Base-by-base conservation (phyloP, 768 basidiomycete species). In the Tylopilus felleus region DNA sequence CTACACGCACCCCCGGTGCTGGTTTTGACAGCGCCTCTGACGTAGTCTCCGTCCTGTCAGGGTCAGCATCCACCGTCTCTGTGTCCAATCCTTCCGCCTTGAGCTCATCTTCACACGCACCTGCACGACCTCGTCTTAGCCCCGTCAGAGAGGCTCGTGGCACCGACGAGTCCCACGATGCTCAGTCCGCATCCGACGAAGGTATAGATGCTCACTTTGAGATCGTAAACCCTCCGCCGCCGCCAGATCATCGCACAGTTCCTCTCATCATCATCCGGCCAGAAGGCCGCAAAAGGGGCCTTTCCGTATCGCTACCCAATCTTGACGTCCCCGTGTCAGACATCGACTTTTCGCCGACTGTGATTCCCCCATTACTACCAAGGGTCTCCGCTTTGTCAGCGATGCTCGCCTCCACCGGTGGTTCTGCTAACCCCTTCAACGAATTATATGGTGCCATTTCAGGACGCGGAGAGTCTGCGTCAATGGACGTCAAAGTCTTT, bases 361-460 rank as follows among this genome's bases (percentile, higher is more conserved):
- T 74, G 40, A 75, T 90, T 6, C 58, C 61, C 0, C 75, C 80
- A 0, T 47, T 68, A 9, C 73, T 69, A 27, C 71, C 79, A 0
- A 74, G 67, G 10, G 77, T 75, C 62, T 94, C 92, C 1, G 80
- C 84, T 23, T 73, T 97, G 17, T 84, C 89, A 0, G 74, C 85
- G 1, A 83, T 91, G 75, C 78, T 98, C 23, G 87, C 86, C 2
- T 80, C 87, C 2, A 78, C 78, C 8, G 74, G 80, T 36, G 76
- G 81, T 14, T 67, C 74, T 38, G 78, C 87, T 10, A 97, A 96
- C 67, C 94, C 96, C 1, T 97, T 95, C 69, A 78, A 87, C 7
- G 87, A 94, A 61, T 72, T 90, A 27, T 98, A 98, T 66, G 87
- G 87, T 8, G 82, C 88, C 6, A 89, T 94, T 23, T 87, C 90